Conservation (phyloP, 352 stramenopile species). For the Globisporangium mamillatum region DNA sequence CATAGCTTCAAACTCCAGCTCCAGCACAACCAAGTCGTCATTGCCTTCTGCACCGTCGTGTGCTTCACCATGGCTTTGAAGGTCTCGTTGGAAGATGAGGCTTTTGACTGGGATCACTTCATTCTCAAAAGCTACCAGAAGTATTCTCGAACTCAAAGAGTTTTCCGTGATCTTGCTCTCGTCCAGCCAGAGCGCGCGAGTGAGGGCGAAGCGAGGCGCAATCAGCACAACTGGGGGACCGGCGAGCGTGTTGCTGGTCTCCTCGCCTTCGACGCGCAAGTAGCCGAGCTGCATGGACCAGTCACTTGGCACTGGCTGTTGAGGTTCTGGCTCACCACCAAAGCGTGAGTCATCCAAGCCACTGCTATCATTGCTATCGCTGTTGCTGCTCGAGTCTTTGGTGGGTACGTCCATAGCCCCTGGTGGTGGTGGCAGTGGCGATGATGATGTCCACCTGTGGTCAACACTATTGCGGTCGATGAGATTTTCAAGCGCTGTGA, state of each 20-base stretch:
- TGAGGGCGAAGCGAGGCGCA: slow-evolving; percentile 10
- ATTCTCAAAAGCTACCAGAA: background rate
- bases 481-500: background rate
- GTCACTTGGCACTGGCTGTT: background rate
- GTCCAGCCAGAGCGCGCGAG: background rate
- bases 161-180: background rate
- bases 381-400: background rate
- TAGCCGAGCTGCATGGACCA: background rate
- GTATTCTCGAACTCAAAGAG: background rate
- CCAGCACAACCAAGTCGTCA: slow-evolving; percentile 4
- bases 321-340: background rate
- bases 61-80: background rate
- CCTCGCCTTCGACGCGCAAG: background rate
- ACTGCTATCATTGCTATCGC: background rate
- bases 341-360: background rate
- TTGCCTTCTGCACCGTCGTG: background rate
- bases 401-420: no score
- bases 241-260: no score
- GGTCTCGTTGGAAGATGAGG: background rate
- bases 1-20: background rate
- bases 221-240: slow-evolving; percentile 9
- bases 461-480: background rate
- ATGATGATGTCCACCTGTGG: background rate
- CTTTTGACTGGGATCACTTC: slow-evolving; percentile 7
- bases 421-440: background rate